Evolutionary conservation across 331 rosid species (phyloP).

Genomic region (Quercus phellos): DNA sequence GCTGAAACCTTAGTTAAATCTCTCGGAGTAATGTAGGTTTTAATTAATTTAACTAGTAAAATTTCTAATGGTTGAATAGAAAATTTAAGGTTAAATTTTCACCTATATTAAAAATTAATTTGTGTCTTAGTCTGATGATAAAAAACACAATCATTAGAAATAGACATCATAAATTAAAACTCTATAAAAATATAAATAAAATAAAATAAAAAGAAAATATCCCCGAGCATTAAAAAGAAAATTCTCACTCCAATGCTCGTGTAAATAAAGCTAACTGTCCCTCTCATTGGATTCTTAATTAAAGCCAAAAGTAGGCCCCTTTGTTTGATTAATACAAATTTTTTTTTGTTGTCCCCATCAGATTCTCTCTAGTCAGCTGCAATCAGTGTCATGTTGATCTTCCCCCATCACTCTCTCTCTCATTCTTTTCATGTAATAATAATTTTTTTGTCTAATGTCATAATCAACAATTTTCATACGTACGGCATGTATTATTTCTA

Average conservation of each 20-base stretch:
- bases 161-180: fast-evolving
- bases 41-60: too few species aligned
- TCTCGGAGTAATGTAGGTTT: fast-evolving
- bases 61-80: too few species aligned
- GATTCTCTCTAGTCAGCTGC: neutral
- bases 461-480: neutral
- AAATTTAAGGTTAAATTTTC: too few species aligned
- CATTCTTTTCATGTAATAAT: neutral
- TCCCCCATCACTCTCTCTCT: neutral
- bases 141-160: fast-evolving
- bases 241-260: too few species aligned
- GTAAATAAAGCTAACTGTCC: too few species aligned
- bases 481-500: neutral
- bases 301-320: neutral
- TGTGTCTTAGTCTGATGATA: fast-evolving
- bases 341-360: neutral
- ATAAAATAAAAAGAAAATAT: too few species aligned
- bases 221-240: too few species aligned
- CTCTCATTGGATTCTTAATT: neutral
- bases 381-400: neutral
- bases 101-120: fast-evolving
- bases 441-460: neutral
- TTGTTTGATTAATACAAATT: neutral
- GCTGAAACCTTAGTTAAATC: too few species aligned
- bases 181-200: too few species aligned